These are phyloP conservation scores for Shiraia sp. DNA, from an alignment of 2,329 filamentous ascomycete genomes.

Conservation along the genomic window DNA sequence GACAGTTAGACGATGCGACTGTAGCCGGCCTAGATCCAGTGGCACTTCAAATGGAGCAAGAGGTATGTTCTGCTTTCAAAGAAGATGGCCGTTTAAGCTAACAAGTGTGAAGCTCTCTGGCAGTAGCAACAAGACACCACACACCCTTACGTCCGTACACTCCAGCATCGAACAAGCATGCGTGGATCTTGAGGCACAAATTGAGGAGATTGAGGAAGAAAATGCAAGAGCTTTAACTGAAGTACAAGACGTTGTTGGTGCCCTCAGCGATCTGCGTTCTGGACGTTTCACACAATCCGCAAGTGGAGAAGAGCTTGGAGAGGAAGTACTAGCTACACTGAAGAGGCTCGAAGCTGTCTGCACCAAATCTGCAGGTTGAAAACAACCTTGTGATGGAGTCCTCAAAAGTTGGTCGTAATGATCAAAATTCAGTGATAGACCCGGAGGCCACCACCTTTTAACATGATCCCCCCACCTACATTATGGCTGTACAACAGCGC, in stretches of 20 bases:
- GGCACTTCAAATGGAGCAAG: constrained; percentile 62
- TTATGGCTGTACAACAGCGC: no score
- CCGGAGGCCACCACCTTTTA: no score
- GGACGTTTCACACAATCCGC: constrained; percentile 64
- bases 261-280: constrained; percentile 80
- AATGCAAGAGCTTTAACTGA: constrained; percentile 62
- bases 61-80: constrained; percentile 25
- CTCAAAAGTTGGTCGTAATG: no score
- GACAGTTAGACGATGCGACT: constrained; percentile 61
- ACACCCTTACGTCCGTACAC: constrained; percentile 67
- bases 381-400: not conserved
- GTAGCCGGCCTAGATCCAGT: constrained; percentile 57
- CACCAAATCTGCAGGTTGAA: constrained; percentile 27
- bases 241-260: constrained; percentile 68
- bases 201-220: constrained; percentile 67
- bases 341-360: constrained; percentile 67
- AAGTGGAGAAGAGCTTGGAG: constrained; percentile 62
- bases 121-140: constrained; percentile 51
- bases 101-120: constrained; percentile 59
- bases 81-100: constrained; percentile 5
- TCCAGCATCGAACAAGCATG: constrained; percentile 71
- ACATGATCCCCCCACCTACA: no score
- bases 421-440: no score
- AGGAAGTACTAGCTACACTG: constrained; percentile 70
- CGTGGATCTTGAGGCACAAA: constrained; percentile 68